Evolutionary conservation across 2,329 filamentous ascomycete genomes (phyloP).

Genomic region (Neoscytalidium dimidiatum): DNA sequence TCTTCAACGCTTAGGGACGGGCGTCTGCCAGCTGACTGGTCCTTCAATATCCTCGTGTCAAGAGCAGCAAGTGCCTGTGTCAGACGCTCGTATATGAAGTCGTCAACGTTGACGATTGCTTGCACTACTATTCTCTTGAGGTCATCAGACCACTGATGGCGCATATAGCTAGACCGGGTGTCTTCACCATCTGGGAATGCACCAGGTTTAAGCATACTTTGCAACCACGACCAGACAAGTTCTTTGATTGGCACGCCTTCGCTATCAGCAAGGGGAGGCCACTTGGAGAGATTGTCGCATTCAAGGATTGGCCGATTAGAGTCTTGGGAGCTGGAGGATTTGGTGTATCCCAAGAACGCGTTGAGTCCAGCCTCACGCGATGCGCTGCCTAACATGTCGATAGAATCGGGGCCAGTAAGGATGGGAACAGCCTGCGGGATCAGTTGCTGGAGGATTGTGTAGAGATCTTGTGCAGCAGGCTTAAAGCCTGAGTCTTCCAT

Average conservation of each 20-base stretch:
- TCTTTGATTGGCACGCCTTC: constrained; percentile 43
- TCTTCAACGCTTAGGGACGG: constrained; percentile 34
- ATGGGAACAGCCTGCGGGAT: constrained; percentile 47
- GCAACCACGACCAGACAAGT: constrained; percentile 57
- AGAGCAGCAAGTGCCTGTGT: constrained; percentile 34
- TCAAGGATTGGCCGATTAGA: constrained; percentile 42
- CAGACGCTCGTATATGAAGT: constrained; percentile 50
- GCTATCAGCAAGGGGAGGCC: not conserved
- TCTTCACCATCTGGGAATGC: constrained; percentile 25
- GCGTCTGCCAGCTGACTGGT: constrained; percentile 21
- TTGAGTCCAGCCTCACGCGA: constrained; percentile 54
- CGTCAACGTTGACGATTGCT: constrained; percentile 56
- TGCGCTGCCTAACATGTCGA: constrained; percentile 50
- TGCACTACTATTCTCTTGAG: constrained; percentile 58
- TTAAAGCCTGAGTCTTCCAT: constrained; percentile 5
- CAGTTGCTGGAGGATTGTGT: constrained; percentile 35
- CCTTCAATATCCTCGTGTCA: constrained; percentile 31
- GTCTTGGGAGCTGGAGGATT: constrained; percentile 44
- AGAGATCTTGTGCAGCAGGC: constrained; percentile 47
- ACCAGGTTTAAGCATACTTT: constrained; percentile 49
- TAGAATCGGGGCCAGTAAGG: constrained; percentile 51
- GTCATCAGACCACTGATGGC: constrained; percentile 56
- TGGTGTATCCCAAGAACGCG: constrained; percentile 60
- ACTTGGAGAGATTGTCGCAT: constrained; percentile 42
- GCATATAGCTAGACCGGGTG: constrained; percentile 51